phyloP scores from a whole-genome alignment of 257 asterid genomes.

The Gardenia jasminoides region DNA sequence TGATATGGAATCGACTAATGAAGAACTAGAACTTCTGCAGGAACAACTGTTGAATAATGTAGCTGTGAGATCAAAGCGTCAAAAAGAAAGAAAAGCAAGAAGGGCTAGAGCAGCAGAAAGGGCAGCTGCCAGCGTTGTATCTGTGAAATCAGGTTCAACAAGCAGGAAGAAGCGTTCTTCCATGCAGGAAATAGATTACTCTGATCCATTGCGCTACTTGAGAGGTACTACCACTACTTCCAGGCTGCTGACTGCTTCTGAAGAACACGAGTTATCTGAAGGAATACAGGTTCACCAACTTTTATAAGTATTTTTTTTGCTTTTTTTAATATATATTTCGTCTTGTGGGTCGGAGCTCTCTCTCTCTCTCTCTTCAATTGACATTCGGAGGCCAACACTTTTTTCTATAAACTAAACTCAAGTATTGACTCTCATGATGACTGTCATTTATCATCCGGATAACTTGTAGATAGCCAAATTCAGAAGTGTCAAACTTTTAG shows the following conservation, averaged over 20 bases:
- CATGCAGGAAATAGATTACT: slow-evolving; percentile 66
- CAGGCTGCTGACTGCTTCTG: slow-evolving; percentile 77
- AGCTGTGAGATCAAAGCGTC: slow-evolving; percentile 81
- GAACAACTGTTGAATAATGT: slow-evolving; percentile 47
- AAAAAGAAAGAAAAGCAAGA: slow-evolving; percentile 67
- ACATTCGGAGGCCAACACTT: not conserved
- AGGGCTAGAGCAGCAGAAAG: slow-evolving; percentile 77
- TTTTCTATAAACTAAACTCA: not conserved
- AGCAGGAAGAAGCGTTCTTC: slow-evolving; percentile 63
- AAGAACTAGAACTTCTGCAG: slow-evolving; percentile 68
- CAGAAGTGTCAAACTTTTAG: not conserved
- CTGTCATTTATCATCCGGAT: not conserved
- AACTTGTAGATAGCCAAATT: not conserved
- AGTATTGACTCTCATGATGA: not conserved
- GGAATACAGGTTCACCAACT: slow-evolving; percentile 74
- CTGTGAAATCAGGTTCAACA: slow-evolving; percentile 72
- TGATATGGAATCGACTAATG: slow-evolving; percentile 58
- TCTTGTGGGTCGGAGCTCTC: not conserved
- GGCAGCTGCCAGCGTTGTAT: slow-evolving; percentile 59
- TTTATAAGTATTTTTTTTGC: not conserved
- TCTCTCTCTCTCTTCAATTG: not conserved
- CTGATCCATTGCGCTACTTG: slow-evolving; percentile 80
- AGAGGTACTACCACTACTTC: slow-evolving; percentile 69
- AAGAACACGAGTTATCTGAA: slow-evolving; percentile 72
- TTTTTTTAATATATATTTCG: not conserved